Percentiles rank a stretch among this genome's conserved stretches.
phyloP scores from a whole-genome alignment of 345 rosid genomes.

The Populus tremula region DNA sequence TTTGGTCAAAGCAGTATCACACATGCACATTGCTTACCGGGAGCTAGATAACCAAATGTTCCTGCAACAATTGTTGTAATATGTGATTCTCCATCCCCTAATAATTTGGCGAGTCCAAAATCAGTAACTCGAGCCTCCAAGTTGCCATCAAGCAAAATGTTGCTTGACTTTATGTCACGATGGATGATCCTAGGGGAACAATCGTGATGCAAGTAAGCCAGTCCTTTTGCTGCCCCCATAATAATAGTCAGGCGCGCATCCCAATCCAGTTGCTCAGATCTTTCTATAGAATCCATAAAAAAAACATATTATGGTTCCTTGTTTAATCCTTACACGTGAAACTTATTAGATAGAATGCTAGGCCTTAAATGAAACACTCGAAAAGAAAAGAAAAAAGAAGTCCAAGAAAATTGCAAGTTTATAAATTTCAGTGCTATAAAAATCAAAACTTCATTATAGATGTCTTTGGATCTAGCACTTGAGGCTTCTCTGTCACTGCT shows the following conservation, averaged over 20 bases:
- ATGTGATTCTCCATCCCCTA: constrained; percentile 95
- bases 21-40: constrained; percentile 52
- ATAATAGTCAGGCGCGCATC: constrained; percentile 87
- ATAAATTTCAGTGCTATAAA: not conserved
- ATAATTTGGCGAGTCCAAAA: constrained; percentile 93
- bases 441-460: not conserved
- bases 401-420: not conserved
- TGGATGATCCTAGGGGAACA: constrained; percentile 99
- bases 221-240: constrained; percentile 95
- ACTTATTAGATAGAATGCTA: not conserved
- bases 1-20: not conserved
- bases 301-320: not conserved
- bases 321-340: not conserved
- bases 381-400: not conserved
- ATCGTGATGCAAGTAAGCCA: constrained; percentile 96
- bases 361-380: not conserved
- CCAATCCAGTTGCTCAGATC: constrained; percentile 90
- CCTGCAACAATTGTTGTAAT: constrained; percentile 99
- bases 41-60: constrained; percentile 98
- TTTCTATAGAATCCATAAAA: constrained; percentile 50
- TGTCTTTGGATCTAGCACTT: not conserved
- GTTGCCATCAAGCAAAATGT: constrained; percentile 93
- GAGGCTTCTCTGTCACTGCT: not conserved
- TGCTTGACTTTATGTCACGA: constrained; percentile 97
- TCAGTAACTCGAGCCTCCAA: constrained; percentile 98